phyloP scores from a whole-genome alignment of 129 eudicot genomes.

The Ambrosia trifida region DNA sequence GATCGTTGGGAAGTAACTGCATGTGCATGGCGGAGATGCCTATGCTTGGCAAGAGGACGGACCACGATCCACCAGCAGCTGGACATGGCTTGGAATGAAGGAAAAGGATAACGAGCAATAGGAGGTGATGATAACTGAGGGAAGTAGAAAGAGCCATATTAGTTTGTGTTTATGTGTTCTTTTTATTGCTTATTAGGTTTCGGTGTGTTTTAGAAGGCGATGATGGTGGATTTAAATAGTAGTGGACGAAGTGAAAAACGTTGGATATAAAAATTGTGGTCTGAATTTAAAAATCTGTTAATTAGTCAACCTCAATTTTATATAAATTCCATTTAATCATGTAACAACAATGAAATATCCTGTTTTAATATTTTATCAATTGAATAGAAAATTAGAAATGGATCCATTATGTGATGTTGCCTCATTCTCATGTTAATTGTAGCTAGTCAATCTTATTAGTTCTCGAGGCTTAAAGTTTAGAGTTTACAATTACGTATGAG shows the following conservation, averaged over 20 bases:
- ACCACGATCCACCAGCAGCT: constrained; percentile 1
- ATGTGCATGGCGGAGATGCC: constrained; percentile 21
- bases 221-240: not conserved
- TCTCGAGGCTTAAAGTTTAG: no score
- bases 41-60: not conserved
- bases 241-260: not conserved
- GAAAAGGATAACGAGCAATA: not conserved
- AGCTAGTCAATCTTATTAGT: no score
- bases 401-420: no score
- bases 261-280: no score
- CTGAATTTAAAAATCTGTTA: no score
- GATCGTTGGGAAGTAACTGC: constrained; percentile 19
- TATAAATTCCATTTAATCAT: no score
- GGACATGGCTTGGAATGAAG: not conserved
- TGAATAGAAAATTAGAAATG: no score
- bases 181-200: not conserved
- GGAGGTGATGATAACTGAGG: not conserved
- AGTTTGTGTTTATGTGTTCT: not conserved
- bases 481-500: no score
- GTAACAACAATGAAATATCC: no score
- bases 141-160: not conserved
- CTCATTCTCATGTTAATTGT: no score
- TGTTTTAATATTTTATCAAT: no score
- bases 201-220: not conserved
- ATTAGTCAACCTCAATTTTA: no score